A percentile compares a stretch with the other conserved stretches of the same genome.
Conservation (phyloP, 2,329 filamentous ascomycete genomes). For the Coniosporium tulheliwenetii region DNA sequence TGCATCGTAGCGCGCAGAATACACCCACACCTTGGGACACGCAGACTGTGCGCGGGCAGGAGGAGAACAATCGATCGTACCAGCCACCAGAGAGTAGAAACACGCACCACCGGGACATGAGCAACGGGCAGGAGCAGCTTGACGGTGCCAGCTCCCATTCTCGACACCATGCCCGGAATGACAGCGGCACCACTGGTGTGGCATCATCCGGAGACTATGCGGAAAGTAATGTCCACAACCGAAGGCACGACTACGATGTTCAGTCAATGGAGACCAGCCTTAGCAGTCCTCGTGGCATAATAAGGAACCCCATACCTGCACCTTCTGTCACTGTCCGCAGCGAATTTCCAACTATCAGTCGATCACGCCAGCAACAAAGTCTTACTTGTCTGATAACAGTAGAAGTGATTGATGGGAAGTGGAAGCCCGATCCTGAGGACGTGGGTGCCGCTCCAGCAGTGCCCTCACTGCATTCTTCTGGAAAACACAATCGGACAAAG, state of each 20-base stretch:
- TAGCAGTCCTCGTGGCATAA: conserved; percentile 52
- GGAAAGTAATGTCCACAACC: conserved; percentile 50
- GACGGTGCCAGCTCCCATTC: conserved; percentile 9
- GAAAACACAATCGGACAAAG: conserved; percentile 38
- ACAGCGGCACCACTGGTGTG: conserved; percentile 60
- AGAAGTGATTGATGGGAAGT: conserved; percentile 85
- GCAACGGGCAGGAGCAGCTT: conserved; percentile 8
- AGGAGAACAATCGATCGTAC: too few relatives aligned
- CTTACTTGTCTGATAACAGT: conserved; percentile 88
- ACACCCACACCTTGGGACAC: conserved; percentile 53
- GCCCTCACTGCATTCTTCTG: conserved; percentile 27
- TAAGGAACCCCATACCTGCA: conserved; percentile 76
- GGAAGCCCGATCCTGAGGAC: conserved; percentile 74
- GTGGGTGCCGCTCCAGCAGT: conserved; percentile 38
- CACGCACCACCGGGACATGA: too few relatives aligned
- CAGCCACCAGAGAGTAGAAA: too few relatives aligned
- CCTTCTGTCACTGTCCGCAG: conserved; percentile 90
- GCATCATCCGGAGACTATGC: conserved; percentile 67
- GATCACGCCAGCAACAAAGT: conserved; percentile 86
- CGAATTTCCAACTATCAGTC: conserved; percentile 86
- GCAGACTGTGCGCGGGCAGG: too few relatives aligned
- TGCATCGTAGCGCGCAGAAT: conserved; percentile 30
- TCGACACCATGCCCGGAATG: conserved; percentile 51
- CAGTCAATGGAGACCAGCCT: conserved; percentile 89
- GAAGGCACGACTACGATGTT: conserved; percentile 86